Percentiles rank a stretch among this genome's conserved stretches.
phyloP scores from a whole-genome alignment of 2,329 filamentous ascomycete genomes.

The Curvularia hawaiiensis region DNA sequence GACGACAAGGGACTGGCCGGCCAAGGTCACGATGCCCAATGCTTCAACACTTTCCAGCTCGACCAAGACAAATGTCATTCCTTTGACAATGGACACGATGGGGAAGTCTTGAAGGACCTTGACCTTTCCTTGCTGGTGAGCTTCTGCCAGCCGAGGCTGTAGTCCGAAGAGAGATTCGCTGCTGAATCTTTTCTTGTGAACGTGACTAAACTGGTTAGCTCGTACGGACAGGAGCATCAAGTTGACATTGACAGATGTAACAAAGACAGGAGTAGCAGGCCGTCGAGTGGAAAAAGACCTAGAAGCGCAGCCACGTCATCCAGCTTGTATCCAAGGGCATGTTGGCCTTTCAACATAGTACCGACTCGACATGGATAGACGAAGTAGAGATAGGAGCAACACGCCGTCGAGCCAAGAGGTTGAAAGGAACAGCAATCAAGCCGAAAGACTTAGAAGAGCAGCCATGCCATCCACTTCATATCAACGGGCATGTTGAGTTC shows the following conservation, averaged over 20 bases:
- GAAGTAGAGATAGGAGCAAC: not conserved
- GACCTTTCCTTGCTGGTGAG: slow-evolving; percentile 19
- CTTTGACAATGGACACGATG: slow-evolving; percentile 65
- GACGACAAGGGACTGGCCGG: slow-evolving; percentile 37
- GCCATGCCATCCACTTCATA: not conserved
- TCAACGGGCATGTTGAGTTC: not conserved
- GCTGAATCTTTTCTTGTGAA: slow-evolving; percentile 33
- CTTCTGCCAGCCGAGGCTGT: slow-evolving; percentile 44
- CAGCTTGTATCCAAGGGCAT: not conserved
- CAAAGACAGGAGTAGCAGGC: slow-evolving; percentile 11
- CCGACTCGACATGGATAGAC: not conserved
- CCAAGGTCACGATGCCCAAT: slow-evolving; percentile 54
- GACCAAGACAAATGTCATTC: slow-evolving; percentile 74
- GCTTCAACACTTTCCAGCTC: slow-evolving; percentile 65
- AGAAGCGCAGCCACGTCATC: not conserved
- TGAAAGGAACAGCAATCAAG: too few relatives aligned
- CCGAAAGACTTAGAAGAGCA: not conserved
- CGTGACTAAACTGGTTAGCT: slow-evolving; percentile 25
- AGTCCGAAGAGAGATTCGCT: slow-evolving; percentile 35
- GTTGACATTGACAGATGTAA: not conserved
- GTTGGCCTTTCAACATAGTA: not conserved
- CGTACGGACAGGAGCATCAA: not conserved
- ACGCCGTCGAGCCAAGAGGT: too few relatives aligned
- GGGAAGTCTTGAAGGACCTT: slow-evolving; percentile 32
- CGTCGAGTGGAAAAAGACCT: not conserved